Percentiles rank a stretch among this genome's conserved stretches.
phyloP scores from a whole-genome alignment of 2,329 filamentous ascomycete species.

The Epichloe coenophiala region DNA sequence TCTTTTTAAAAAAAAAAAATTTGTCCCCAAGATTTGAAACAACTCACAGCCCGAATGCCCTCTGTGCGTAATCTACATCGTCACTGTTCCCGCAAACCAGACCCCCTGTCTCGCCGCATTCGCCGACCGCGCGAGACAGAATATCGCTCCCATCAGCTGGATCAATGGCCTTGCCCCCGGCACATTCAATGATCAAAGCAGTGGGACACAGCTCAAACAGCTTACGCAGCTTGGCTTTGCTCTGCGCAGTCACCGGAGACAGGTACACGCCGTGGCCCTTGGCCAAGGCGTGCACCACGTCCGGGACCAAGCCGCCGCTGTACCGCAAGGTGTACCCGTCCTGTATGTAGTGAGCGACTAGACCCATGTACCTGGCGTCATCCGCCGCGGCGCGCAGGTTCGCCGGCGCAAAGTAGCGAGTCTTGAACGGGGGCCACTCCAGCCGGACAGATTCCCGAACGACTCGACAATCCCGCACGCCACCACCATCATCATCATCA shows the following conservation, averaged over 20 bases:
- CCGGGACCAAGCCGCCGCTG: conserved; percentile 46
- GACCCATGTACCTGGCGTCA: conserved; percentile 30
- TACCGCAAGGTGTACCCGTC: conserved; percentile 46
- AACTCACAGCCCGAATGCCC: neutral
- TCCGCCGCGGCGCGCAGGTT: conserved; percentile 46
- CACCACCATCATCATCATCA: no score
- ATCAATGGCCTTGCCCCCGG: conserved; percentile 42
- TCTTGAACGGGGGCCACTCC: conserved; percentile 23
- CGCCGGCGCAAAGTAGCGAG: conserved; percentile 48
- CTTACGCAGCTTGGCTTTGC: conserved; percentile 42
- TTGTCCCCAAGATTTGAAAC: no score
- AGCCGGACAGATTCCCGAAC: no score
- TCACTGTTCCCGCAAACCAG: conserved; percentile 35
- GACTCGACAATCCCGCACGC: no score
- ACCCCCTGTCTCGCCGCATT: conserved; percentile 36
- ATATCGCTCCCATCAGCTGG: conserved; percentile 27
- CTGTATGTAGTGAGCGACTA: conserved; percentile 36
- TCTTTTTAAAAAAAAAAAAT: no score
- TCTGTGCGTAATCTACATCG: conserved; percentile 29
- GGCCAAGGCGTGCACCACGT: conserved; percentile 43
- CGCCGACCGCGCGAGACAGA: conserved; percentile 22
- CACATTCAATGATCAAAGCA: conserved; percentile 47
- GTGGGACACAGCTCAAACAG: conserved; percentile 47
- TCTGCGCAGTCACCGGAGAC: conserved; percentile 37
- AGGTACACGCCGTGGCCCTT: conserved; percentile 51